Conservation (phyloP, 108 stramenopile genomes). For the Pseudonitzschia delicatissima region DNA sequence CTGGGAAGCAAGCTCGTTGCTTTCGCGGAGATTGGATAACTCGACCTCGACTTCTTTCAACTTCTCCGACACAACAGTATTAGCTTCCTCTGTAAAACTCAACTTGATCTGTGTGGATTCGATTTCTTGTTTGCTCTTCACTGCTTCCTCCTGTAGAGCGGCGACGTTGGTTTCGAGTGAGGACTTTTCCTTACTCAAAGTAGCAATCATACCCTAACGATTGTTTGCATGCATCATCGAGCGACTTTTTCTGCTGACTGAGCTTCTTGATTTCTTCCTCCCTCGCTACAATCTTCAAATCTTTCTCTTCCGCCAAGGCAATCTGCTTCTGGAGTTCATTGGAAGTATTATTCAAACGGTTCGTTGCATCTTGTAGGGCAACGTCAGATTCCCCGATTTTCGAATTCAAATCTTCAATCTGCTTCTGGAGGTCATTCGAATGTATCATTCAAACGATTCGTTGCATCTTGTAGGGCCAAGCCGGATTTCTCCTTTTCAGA, state of each 20-base stretch:
- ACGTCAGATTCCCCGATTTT: too few relatives aligned
- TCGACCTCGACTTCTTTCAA: slow-evolving; percentile 10
- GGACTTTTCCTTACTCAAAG: background rate
- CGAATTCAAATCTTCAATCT: too few relatives aligned
- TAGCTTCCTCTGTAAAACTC: slow-evolving; percentile 9
- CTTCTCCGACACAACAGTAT: background rate
- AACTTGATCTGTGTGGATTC: too few relatives aligned
- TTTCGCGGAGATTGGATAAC: background rate
- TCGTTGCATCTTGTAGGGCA: background rate
- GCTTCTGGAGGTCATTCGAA: background rate
- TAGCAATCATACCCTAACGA: background rate
- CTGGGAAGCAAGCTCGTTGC: background rate
- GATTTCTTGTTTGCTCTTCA: background rate
- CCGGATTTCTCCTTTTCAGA: background rate
- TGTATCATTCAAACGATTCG: background rate
- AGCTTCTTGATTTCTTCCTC: background rate
- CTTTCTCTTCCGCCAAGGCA: background rate
- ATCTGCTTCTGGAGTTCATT: background rate
- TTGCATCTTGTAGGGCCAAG: background rate
- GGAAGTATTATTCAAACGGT: background rate
- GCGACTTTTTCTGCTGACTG: background rate
- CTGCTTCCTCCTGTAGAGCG: background rate
- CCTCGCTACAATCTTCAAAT: background rate
- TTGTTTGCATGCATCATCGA: background rate
- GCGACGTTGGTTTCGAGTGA: background rate